These are phyloP conservation scores for Mortierella sp. DNA, from an alignment of 371 early-diverging fungal species.

Conservation along the genomic window DNA sequence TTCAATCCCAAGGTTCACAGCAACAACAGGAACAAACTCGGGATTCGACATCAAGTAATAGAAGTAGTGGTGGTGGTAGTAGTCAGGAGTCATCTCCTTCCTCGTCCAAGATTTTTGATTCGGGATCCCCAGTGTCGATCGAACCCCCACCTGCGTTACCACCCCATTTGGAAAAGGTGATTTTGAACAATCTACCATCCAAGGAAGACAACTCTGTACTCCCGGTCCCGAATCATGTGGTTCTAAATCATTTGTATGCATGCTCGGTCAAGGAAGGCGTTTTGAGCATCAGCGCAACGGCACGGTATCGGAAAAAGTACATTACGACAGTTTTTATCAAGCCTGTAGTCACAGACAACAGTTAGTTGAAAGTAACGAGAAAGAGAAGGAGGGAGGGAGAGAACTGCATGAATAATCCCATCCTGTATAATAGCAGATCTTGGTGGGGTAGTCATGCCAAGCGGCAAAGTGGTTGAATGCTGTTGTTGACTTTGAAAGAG, in stretches of 20 bases:
- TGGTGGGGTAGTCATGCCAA: no score
- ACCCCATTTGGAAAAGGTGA: slow-evolving; percentile 91
- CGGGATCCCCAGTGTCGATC: slow-evolving; percentile 29
- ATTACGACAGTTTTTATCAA: slow-evolving; percentile 86
- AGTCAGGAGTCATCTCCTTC: slow-evolving; percentile 15
- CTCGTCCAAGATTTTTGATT: slow-evolving; percentile 29
- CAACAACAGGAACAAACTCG: slow-evolving; percentile 6
- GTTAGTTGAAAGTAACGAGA: not conserved
- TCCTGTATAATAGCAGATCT: no score
- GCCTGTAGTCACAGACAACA: slow-evolving; percentile 62
- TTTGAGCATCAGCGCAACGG: slow-evolving; percentile 92
- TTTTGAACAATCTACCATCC: slow-evolving; percentile 79
- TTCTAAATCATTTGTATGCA: slow-evolving; percentile 95
- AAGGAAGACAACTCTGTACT: slow-evolving; percentile 84
- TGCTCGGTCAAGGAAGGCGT: slow-evolving; percentile 96
- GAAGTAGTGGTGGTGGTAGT: no score
- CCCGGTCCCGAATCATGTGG: slow-evolving; percentile 93
- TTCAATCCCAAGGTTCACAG: slow-evolving; percentile 14
- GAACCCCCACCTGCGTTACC: slow-evolving; percentile 90
- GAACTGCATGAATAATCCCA: not conserved
- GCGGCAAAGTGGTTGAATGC: no score
- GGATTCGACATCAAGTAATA: slow-evolving; percentile 14
- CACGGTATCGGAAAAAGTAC: slow-evolving; percentile 91
- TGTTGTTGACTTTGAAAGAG: no score
- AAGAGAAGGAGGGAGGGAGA: not conserved